Conservation (phyloP, 768 basidiomycete species). For the Podaxis sp. region DNA sequence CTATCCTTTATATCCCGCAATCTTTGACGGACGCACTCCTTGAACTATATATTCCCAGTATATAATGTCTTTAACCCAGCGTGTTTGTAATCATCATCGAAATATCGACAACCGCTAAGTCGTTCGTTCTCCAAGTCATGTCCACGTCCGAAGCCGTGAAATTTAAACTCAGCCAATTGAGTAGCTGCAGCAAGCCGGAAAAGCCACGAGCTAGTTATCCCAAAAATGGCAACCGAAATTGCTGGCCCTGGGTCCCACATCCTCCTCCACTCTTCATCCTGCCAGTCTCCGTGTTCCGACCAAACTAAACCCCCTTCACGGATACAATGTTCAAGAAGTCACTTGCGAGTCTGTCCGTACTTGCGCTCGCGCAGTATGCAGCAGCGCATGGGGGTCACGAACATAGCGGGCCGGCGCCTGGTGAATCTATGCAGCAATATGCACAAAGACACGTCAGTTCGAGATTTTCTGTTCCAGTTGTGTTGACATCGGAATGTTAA, state of each 20-base stretch:
- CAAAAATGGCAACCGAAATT: neutral
- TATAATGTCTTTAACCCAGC: neutral
- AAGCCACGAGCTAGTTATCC: neutral
- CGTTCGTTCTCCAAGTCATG: no score
- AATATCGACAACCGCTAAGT: neutral
- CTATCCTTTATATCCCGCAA: neutral
- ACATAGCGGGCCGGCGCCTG: constrained; percentile 44
- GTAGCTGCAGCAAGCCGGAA: no score
- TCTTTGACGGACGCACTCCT: neutral
- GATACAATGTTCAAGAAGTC: constrained; percentile 48
- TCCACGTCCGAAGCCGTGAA: neutral
- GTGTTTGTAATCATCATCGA: neutral
- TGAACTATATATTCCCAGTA: neutral
- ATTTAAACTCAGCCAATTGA: neutral
- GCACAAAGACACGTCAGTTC: constrained; percentile 85
- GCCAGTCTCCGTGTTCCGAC: neutral
- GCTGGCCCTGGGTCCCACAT: constrained; percentile 1
- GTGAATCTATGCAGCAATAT: constrained; percentile 78
- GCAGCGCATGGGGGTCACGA: constrained; percentile 64
- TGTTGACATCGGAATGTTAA: constrained; percentile 10
- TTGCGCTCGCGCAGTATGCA: constrained; percentile 32
- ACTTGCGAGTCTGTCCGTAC: constrained; percentile 37
- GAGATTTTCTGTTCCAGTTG: neutral
- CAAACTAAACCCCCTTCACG: neutral
- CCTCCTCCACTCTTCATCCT: neutral